Evolutionary conservation across 257 asterid species (phyloP).

Genomic region (Nicotiana knightiana): DNA sequence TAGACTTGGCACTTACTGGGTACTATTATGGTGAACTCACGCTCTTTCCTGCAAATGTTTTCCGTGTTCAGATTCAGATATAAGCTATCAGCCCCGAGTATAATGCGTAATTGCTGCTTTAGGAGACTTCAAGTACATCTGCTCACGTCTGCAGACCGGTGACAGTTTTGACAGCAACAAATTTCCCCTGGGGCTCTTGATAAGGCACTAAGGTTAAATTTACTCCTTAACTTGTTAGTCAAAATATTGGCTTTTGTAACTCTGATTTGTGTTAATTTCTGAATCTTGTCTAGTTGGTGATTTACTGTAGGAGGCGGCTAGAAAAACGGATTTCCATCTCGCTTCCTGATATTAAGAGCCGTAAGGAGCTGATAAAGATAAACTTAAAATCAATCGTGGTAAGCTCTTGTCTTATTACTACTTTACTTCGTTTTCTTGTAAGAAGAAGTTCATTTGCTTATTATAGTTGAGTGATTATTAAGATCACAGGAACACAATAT

Average conservation of each 20-base stretch:
- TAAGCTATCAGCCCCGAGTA: too few relatives aligned
- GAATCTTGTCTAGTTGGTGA: not conserved
- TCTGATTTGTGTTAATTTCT: not conserved
- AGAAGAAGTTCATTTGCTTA: not conserved
- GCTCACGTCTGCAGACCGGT: conserved; percentile 44
- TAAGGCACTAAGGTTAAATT: conserved; percentile 73
- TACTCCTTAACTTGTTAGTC: not conserved
- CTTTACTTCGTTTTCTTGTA: not conserved
- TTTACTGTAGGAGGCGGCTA: conserved; percentile 52
- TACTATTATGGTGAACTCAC: too few relatives aligned
- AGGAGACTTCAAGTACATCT: too few relatives aligned
- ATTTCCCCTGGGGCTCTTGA: conserved; percentile 96
- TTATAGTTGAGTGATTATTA: not conserved
- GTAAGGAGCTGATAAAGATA: conserved; percentile 81
- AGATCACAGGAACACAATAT: not conserved
- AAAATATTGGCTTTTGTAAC: not conserved
- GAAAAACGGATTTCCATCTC: conserved; percentile 91
- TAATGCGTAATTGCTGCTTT: too few relatives aligned
- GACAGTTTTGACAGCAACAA: conserved; percentile 94
- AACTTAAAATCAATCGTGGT: conserved; percentile 87
- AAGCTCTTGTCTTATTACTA: not conserved
- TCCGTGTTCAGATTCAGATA: too few relatives aligned
- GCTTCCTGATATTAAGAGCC: conserved; percentile 74
- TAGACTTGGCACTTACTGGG: too few relatives aligned
- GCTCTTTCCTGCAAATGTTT: too few relatives aligned